Evolutionary conservation across 352 stramenopile genomes (phyloP).

Genomic region (Pythium aphanidermatum): DNA sequence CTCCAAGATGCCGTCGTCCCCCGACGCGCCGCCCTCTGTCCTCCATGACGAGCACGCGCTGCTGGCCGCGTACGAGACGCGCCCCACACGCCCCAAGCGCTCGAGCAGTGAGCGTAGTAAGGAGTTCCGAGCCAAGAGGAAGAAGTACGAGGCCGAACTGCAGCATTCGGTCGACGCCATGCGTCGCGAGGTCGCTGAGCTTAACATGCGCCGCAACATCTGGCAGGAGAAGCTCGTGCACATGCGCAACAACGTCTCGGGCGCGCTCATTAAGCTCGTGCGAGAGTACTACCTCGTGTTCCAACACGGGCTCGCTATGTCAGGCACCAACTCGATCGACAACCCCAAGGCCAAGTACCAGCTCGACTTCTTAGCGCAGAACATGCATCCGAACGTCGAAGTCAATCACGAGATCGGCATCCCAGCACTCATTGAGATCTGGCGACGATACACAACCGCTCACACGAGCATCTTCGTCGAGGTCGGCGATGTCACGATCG

Average conservation of each 20-base stretch:
- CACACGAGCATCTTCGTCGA: constrained; percentile 20
- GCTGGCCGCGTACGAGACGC: constrained; percentile 18
- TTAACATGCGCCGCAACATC: constrained; percentile 19
- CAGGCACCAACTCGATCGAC: background rate
- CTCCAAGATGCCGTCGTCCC: background rate
- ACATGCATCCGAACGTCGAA: constrained; percentile 16
- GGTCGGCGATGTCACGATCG: constrained; percentile 13
- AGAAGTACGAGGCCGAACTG: constrained; percentile 25
- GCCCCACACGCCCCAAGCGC: constrained; percentile 18
- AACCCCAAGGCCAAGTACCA: constrained; percentile 21
- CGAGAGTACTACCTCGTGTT: constrained; percentile 23
- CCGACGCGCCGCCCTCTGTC: background rate
- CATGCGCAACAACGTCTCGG: constrained; percentile 13
- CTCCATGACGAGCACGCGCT: constrained; percentile 18
- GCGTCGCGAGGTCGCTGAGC: constrained; percentile 18
- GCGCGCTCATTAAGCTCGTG: constrained; percentile 18
- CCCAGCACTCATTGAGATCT: constrained; percentile 20
- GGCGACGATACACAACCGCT: constrained; percentile 20
- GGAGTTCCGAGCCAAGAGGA: constrained; percentile 26
- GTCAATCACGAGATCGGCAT: constrained; percentile 15
- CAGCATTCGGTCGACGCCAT: constrained; percentile 13
- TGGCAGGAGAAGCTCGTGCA: constrained; percentile 20
- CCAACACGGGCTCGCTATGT: constrained; percentile 18
- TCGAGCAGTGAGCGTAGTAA: constrained; percentile 25
- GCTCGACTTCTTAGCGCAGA: constrained; percentile 17